Evolutionary conservation across 192 early-diverging fungal genomes (phyloP), one percentile per base, ranked within the genome.

Genomic region (Coemansia pectinata): DNA sequence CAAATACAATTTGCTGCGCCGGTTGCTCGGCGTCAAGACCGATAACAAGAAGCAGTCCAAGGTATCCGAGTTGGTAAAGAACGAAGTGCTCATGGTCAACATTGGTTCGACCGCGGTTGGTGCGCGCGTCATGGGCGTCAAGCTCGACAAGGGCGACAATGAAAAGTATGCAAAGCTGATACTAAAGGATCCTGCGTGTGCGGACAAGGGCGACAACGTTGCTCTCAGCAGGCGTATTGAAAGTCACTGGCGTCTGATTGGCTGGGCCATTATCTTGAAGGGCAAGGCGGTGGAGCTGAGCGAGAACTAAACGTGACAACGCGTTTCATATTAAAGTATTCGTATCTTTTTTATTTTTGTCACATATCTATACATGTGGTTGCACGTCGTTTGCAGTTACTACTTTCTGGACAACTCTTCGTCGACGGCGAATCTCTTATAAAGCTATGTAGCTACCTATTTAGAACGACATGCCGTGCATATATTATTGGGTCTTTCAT

Each of bases 31-130:
- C 78, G 96, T 98, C 71, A 95, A 95, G 83, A 95, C 94, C 12
- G 96, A 97, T 53, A 95, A 94, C 84, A 97, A 97, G 87, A 99
- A 98, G 87, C 95, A 96, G 79, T 88, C 97, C 67, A 98, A 97
- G 89, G 93, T 96, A 15, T 71, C 92, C 57, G 98, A 98, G 86
- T 86, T 99, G 40, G 78, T 89, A 38, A 96, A 96, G 88, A 89
- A 90, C 84, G 98, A 99, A 76, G 88, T 96, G 17, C 82, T 99
- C 31, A 89, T 95, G 91, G 91, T 98, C 61, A 98, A 97, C 85
- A 97, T 99, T 81, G 98, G 98, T 55, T 94, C 93, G 25, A 94
- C 91, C 23, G 91, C 93, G 10, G 94, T 96, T 41, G 97, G 97
- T 67, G 97, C 95, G 62, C 91, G 96, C 63, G 95, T 99, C 12